Base-by-base conservation (phyloP, 2,329 filamentous ascomycete species). In the Pyrenochaeta sp. region DNA sequence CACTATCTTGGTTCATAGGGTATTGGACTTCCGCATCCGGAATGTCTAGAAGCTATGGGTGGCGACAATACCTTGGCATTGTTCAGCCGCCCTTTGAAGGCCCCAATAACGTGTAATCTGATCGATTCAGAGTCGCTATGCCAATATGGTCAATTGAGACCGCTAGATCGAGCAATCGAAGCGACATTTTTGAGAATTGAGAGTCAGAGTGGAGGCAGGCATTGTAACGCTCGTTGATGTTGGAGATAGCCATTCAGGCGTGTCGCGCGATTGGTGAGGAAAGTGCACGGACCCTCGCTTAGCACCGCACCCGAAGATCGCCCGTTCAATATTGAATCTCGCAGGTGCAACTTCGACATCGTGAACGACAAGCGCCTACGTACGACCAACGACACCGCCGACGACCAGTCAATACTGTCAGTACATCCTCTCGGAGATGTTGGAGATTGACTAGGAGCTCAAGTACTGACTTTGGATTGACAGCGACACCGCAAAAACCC, bases 351-450 rank as follows among this genome's bases (percentile, higher is more conserved):
- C 47, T 47, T 49, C 49, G 52, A 54, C 53, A 60, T 61, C 55
- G 60, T 66, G 60, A 68, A 64, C 65, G 63, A 66, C 67, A 58
- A 59, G 61, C 58, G 56, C 65, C 60, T 60, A 64, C 63, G 54
- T 31, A 59, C 60, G 60, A 65, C 59, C 66, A 60, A 66, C 63
- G 56, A 65, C 56, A 45, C 54, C 61, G 54, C 59, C 62, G 52
- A 50, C 58, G 61, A 68, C 58, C 61, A 69, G 52, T 43, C 60
- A 62, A 63, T 59, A 56, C 59, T 58, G 65, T 69, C 60, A 58
- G 68, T 65, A 56, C 31, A 15, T 32, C 35, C 36, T 20, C 37
- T 31, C 23, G 30, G 32, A 30, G 15, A 17, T 21, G n/a, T 23
- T n/a, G 2, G 32, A 30, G 5, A 11, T 42, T 23, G 23, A 45